These are phyloP conservation scores for Carnegiea gigantea DNA, from an alignment of 179 eudicot genomes.

Conservation along the genomic window DNA sequence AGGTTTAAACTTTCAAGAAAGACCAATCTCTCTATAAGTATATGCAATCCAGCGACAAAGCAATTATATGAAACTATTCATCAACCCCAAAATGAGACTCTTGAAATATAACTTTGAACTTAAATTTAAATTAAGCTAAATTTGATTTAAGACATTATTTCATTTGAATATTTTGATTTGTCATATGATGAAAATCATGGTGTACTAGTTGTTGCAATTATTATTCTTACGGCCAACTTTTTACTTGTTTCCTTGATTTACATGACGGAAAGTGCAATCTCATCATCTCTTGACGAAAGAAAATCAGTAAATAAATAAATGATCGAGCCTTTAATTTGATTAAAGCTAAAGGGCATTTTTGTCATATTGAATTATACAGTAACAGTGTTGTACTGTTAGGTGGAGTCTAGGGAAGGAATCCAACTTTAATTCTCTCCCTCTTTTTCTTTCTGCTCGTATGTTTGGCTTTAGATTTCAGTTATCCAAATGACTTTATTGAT, in stretches of 20 bases:
- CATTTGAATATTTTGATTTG: slow-evolving; percentile 15
- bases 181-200: slow-evolving; percentile 28
- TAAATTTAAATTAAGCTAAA: too few species aligned
- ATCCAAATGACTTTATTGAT: slow-evolving; percentile 51
- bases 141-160: too few species aligned
- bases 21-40: too few species aligned
- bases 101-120: too few species aligned
- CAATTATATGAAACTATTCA: too few species aligned
- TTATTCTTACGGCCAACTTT: slow-evolving; percentile 3
- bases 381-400: too few species aligned
- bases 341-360: slow-evolving; percentile 71
- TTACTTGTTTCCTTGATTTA: slow-evolving; percentile 19
- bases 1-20: too few species aligned
- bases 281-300: slow-evolving; percentile 40
- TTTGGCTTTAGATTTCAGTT: slow-evolving; percentile 64
- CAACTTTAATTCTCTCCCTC: slow-evolving; percentile 16
- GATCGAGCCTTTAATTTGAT: slow-evolving; percentile 24
- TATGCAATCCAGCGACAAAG: too few species aligned
- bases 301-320: neutral
- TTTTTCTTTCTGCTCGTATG: slow-evolving; percentile 16
- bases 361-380: slow-evolving; percentile 31
- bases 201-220: slow-evolving; percentile 6
- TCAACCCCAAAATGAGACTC: too few species aligned
- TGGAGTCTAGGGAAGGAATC: slow-evolving; percentile 12
- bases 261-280: slow-evolving; percentile 45